Evolutionary conservation across 768 basidiomycete species (phyloP), one percentile per base, ranked within the genome.

Genomic region (Atractiella rhizophila): DNA sequence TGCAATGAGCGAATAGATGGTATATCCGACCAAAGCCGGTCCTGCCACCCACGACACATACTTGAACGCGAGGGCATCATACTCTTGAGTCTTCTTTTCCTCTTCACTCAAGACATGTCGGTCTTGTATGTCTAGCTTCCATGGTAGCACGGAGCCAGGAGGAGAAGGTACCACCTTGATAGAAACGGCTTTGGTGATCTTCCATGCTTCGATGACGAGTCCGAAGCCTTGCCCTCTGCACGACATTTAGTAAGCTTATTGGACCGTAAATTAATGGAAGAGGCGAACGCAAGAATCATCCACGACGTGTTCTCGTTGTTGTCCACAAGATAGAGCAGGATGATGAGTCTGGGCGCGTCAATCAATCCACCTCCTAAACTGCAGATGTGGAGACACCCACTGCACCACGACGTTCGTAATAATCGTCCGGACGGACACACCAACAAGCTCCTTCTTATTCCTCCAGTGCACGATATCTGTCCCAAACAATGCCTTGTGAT

Each of bases 21-120:
- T 59, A 51, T 62, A 63, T 10, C 54, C 61, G 8, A 51, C 43
- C 31, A 64, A 47, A 9, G 75, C 62, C 2, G 91, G 88, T 35
- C 81, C 70, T 10, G 85, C 73, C 49, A 72, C 78, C 57, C 76
- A 88, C 39, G 80, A 76, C 16, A 98, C 88, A 56, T 85, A 82
- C 57, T 73, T 74, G 74, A 91, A 94, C 4, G 88, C 88, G 39
- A 88, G 65, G 49, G 70, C 70, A 64, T 96, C 88, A 56, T 63
- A 91, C 74, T 94, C 83, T 58, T 94, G 85, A 9, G 88, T 94
- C 61, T 77, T 86, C 66, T 78, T 85, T 63, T 98, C 91, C 54
- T 94, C 86, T 54, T 91, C 86, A 48, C 67, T 78, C n/a, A 94
- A 66, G 38, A 85, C 74, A 55, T 96, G 85, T 59, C 94, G 96